phyloP scores from a whole-genome alignment of 352 stramenopile species.

The Peronospora farinosa region DNA sequence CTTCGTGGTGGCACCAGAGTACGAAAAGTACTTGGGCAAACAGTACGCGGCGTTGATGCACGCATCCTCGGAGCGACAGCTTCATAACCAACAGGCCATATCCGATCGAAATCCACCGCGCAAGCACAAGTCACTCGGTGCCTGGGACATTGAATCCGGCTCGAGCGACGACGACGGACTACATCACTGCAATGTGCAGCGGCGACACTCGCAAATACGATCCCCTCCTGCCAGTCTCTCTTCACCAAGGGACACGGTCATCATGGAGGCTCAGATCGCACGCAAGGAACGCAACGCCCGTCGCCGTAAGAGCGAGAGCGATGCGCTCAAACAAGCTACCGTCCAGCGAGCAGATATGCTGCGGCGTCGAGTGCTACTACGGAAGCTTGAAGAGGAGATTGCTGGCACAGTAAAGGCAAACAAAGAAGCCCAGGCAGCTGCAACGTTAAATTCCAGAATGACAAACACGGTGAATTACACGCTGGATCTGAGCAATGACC shows the following conservation, averaged over 20 bases:
- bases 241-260: constrained; percentile 12
- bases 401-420: constrained; percentile 60
- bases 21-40: constrained; percentile 63
- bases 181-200: constrained; percentile 5
- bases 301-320: constrained; percentile 64
- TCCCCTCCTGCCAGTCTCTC: constrained; percentile 12
- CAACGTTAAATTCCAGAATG: constrained; percentile 6
- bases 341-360: constrained; percentile 57
- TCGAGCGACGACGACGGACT: constrained; percentile 40
- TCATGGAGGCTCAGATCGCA: constrained; percentile 10
- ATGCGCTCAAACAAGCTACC: constrained; percentile 48
- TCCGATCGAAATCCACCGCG: constrained; percentile 25
- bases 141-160: constrained; percentile 42
- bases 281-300: constrained; percentile 31
- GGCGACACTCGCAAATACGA: constrained; percentile 23
- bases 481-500: constrained; percentile 41
- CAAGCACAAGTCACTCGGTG: constrained; percentile 37
- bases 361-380: constrained; percentile 50
- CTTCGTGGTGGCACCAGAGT: constrained; percentile 72
- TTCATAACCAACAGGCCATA: constrained; percentile 17
- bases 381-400: constrained; percentile 72
- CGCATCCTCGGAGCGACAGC: constrained; percentile 23
- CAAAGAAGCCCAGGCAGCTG: constrained; percentile 24
- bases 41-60: constrained; percentile 42
- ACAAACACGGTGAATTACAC: constrained; percentile 18